Percentiles rank a stretch among this genome's conserved stretches.
phyloP scores from a whole-genome alignment of 2,329 filamentous ascomycete genomes.

The Didymella segeticola region DNA sequence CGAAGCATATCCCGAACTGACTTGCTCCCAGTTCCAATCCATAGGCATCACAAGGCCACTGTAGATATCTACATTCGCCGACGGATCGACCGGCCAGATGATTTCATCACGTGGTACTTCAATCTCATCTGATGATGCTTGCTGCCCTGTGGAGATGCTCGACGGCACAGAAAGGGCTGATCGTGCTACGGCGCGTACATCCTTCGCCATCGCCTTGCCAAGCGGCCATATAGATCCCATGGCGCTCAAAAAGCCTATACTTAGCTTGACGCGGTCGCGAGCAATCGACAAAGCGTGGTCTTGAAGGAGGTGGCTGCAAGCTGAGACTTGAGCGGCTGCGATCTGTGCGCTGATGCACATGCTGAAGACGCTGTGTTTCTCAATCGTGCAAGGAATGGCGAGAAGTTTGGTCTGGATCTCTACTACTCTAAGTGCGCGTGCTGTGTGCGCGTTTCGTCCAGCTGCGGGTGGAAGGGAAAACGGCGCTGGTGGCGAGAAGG shows the following conservation, averaged over 20 bases:
- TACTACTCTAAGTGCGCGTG: constrained; percentile 79
- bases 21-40: constrained; percentile 33
- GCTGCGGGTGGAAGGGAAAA: constrained; percentile 55
- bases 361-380: constrained; percentile 65
- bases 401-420: constrained; percentile 77
- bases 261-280: constrained; percentile 77
- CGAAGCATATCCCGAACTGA: constrained; percentile 5
- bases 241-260: constrained; percentile 74
- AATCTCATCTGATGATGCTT: constrained; percentile 24
- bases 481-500: constrained; percentile 64
- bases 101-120: constrained; percentile 41
- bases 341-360: constrained; percentile 39
- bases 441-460: constrained; percentile 67
- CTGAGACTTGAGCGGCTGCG: constrained; percentile 59
- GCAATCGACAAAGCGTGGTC: constrained; percentile 68
- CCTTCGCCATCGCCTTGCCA: constrained; percentile 70
- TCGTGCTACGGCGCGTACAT: constrained; percentile 76
- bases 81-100: constrained; percentile 38
- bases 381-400: constrained; percentile 73
- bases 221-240: constrained; percentile 74
- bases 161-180: constrained; percentile 60
- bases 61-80: constrained; percentile 43
- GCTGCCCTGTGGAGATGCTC: constrained; percentile 15
- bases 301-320: constrained; percentile 61
- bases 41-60: constrained; percentile 36